Evolutionary conservation across 495 filamentous ascomycete genomes (phyloP).

Genomic region (Tuber brumale): DNA sequence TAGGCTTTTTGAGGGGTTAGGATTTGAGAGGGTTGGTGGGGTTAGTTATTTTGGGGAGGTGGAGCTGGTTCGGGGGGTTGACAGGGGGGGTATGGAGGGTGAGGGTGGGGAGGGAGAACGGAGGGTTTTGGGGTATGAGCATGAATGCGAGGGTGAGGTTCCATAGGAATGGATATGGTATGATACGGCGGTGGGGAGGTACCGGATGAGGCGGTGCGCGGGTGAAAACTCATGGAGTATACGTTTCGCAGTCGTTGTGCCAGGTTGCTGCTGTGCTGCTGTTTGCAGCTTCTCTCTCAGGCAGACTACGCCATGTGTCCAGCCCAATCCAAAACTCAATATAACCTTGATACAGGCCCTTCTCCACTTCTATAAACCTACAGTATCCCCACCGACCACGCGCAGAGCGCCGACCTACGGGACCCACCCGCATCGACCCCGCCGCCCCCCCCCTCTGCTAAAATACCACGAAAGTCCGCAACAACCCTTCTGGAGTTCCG

Average conservation of each 20-base stretch:
- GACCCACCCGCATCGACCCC: not conserved
- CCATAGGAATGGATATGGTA: not conserved
- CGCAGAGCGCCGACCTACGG: not conserved
- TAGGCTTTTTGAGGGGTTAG: constrained; percentile 54
- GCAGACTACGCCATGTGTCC: too few species aligned
- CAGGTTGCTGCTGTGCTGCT: not conserved
- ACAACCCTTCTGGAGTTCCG: constrained; percentile 62
- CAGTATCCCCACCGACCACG: not conserved
- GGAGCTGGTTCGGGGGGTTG: constrained; percentile 48
- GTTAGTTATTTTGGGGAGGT: constrained; percentile 64
- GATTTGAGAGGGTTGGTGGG: constrained; percentile 50
- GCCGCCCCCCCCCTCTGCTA: constrained; percentile 43
- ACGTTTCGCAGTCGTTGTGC: not conserved
- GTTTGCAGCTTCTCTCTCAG: not conserved
- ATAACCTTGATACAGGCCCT: not conserved
- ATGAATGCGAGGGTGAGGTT: not conserved
- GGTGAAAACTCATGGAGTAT: not conserved
- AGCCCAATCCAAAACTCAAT: not conserved
- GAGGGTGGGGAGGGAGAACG: constrained; percentile 45
- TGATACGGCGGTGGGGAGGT: not conserved
- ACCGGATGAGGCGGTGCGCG: not conserved
- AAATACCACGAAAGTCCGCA: constrained; percentile 47
- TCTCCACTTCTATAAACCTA: not conserved
- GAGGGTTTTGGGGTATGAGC: constrained; percentile 45
- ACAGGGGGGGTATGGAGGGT: constrained; percentile 39